These are phyloP conservation scores for Fraxinus platypoda DNA, from an alignment of 305 asterid species.

Conservation along the genomic window DNA sequence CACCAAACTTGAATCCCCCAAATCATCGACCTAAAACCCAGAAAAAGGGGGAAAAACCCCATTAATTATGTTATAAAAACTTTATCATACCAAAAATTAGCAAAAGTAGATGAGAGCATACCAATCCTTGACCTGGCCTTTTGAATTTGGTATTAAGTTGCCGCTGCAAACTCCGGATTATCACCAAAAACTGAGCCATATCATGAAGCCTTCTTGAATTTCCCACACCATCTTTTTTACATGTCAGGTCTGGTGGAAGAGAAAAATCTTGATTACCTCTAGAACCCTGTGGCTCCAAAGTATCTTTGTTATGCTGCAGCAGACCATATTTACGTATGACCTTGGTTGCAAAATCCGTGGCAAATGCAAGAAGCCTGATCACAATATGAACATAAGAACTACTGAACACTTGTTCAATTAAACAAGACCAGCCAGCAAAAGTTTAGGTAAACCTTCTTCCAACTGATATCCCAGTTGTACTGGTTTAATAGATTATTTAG, in stretches of 20 bases:
- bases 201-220: constrained; percentile 55
- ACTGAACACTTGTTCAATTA: constrained; percentile 24
- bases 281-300: constrained; percentile 40
- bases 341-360: constrained; percentile 71
- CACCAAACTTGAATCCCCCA: constrained; percentile 34
- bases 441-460: constrained; percentile 10
- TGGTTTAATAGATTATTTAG: neutral
- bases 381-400: constrained; percentile 29
- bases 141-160: constrained; percentile 57
- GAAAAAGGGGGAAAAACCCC: neutral
- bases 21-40: constrained; percentile 49
- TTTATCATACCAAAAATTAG: constrained; percentile 10
- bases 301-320: constrained; percentile 58
- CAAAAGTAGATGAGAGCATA: constrained; percentile 35
- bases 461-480: constrained; percentile 7
- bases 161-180: constrained; percentile 75
- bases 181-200: constrained; percentile 76
- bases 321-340: constrained; percentile 72
- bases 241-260: constrained; percentile 35
- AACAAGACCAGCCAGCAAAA: constrained; percentile 23
- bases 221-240: constrained; percentile 44
- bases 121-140: constrained; percentile 67
- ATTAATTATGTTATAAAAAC: constrained; percentile 6
- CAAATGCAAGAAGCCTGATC: constrained; percentile 90
- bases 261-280: constrained; percentile 35